phyloP scores from a whole-genome alignment of 306 rosid species.

The Bauhinia variegata region DNA sequence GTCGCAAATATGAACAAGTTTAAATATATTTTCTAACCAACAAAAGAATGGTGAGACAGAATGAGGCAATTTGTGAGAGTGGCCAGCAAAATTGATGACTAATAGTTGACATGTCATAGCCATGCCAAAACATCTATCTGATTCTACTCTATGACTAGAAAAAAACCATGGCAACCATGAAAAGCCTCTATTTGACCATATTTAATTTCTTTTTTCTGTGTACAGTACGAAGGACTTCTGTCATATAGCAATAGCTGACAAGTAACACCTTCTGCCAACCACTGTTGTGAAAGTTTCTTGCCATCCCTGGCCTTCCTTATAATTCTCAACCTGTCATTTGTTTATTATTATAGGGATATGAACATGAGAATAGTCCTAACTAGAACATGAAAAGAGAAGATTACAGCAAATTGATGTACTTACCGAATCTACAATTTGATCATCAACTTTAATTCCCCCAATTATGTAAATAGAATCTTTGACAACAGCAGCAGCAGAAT shows the following conservation, averaged over 20 bases:
- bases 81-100: slow-evolving; percentile 21
- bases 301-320: slow-evolving; percentile 73
- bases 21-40: too few species aligned
- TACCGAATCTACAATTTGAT: slow-evolving; percentile 50
- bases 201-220: neutral
- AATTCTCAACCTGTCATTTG: slow-evolving; percentile 67
- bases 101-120: neutral
- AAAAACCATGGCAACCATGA: neutral
- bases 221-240: slow-evolving; percentile 4
- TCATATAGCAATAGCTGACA: slow-evolving; percentile 51
- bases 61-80: too few species aligned
- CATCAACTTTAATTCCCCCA: slow-evolving; percentile 60
- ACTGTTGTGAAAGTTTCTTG: slow-evolving; percentile 36
- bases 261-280: slow-evolving; percentile 61
- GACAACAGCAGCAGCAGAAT: slow-evolving; percentile 65
- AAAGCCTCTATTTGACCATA: slow-evolving; percentile 1
- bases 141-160: slow-evolving; percentile 12
- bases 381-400: neutral
- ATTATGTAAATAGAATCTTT: slow-evolving; percentile 60
- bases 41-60: too few species aligned
- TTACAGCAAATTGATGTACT: slow-evolving; percentile 34
- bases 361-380: slow-evolving; percentile 3
- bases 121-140: slow-evolving; percentile 9
- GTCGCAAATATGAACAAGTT: too few species aligned
- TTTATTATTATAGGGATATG: neutral